A percentile compares a stretch with the other conserved stretches of the same genome.
phyloP scores from a whole-genome alignment of 441 rosid species.

The Brassica hybrid region DNA sequence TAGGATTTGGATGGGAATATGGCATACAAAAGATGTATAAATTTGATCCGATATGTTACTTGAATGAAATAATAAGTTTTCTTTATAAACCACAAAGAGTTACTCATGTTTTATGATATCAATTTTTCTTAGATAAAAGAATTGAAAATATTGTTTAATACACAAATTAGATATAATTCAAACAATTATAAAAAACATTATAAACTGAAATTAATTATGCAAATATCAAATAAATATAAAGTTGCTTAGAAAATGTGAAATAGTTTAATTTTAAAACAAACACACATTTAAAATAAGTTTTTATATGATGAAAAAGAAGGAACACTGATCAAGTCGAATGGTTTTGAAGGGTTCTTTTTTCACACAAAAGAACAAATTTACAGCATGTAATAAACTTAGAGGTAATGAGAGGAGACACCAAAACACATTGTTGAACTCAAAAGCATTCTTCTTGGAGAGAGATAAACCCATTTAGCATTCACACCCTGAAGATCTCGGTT shows the following conservation, averaged over 20 bases:
- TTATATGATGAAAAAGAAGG: neutral
- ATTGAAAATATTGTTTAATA: too few species aligned
- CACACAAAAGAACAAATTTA: constrained; percentile 29
- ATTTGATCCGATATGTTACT: neutral
- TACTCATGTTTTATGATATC: too few species aligned
- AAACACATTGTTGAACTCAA: constrained; percentile 19
- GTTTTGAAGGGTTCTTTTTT: neutral
- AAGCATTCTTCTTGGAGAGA: neutral
- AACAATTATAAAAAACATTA: too few species aligned
- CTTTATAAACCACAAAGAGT: too few species aligned
- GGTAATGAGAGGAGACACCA: constrained; percentile 14
- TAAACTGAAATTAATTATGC: too few species aligned
- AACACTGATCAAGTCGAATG: constrained; percentile 9
- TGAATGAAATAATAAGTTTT: neutral
- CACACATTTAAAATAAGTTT: neutral
- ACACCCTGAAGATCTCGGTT: constrained; percentile 76
- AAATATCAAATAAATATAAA: too few species aligned
- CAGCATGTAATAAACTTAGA: constrained; percentile 29
- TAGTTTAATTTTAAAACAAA: neutral
- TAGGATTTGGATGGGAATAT: neutral
- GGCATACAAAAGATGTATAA: neutral
- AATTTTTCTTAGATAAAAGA: too few species aligned
- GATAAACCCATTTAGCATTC: constrained; percentile 57
- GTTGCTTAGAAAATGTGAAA: too few species aligned
- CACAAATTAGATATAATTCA: too few species aligned